A percentile compares a stretch with the other conserved stretches of the same genome.
These are phyloP conservation scores for Macrotyloma uniflorum DNA, from an alignment of 306 rosid genomes.

Conservation along the genomic window DNA sequence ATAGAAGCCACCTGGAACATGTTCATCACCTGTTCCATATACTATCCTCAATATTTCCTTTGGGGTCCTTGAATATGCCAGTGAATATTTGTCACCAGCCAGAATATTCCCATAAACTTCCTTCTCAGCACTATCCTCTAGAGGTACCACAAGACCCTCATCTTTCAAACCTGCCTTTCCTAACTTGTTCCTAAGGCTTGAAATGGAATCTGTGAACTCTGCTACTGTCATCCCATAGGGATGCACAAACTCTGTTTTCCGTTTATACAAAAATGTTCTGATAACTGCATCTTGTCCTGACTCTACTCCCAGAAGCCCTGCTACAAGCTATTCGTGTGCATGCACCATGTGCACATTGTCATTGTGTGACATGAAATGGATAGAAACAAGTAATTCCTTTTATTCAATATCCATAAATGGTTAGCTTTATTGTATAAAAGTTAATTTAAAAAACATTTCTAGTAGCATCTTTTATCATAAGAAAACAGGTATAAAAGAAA, in stretches of 20 bases:
- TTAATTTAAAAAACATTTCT: too few relatives aligned
- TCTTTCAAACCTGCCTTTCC: constrained; percentile 68
- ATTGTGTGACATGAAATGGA: neutral
- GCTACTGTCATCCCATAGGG: constrained; percentile 65
- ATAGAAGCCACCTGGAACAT: constrained; percentile 72
- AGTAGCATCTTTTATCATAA: too few relatives aligned
- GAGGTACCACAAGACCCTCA: constrained; percentile 70
- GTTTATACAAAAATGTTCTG: constrained; percentile 58
- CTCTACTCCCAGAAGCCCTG: constrained; percentile 76
- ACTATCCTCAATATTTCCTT: constrained; percentile 74
- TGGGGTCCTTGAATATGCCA: constrained; percentile 64
- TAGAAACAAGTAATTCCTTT: neutral
- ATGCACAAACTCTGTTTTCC: neutral
- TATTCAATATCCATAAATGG: too few relatives aligned
- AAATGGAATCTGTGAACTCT: constrained; percentile 67
- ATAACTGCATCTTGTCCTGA: constrained; percentile 86
- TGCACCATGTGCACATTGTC: neutral
- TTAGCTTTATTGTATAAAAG: too few relatives aligned
- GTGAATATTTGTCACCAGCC: constrained; percentile 53
- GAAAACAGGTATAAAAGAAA: neutral
- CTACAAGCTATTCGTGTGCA: constrained; percentile 55
- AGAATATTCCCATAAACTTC: constrained; percentile 57
- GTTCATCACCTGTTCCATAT: constrained; percentile 64
- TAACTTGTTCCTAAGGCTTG: constrained; percentile 57
- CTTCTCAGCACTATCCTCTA: constrained; percentile 51